Evolutionary conservation across 495 filamentous ascomycete genomes (phyloP).

Genomic region (Penicillium flavigenum): DNA sequence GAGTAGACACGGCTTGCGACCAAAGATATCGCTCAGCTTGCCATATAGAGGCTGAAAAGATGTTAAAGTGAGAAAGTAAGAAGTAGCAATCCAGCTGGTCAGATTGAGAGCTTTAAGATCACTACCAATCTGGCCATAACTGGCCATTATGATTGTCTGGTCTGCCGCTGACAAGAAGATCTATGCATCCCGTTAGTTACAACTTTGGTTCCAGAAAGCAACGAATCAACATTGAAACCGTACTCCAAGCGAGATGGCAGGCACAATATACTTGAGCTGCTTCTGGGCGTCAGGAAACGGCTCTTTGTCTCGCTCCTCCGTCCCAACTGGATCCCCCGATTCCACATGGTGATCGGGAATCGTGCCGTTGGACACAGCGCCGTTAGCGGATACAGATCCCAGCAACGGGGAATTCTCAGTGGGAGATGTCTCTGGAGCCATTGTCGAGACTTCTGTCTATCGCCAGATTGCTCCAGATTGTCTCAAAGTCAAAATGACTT

Average conservation of each 20-base stretch:
- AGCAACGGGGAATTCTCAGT: constrained; percentile 48
- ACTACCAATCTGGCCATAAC: constrained; percentile 77
- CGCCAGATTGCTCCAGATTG: constrained; percentile 5
- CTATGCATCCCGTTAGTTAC: constrained; percentile 23
- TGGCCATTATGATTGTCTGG: constrained; percentile 78
- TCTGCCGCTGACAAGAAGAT: constrained; percentile 74
- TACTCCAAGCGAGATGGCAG: constrained; percentile 55
- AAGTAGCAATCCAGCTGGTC: constrained; percentile 84
- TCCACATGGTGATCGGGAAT: constrained; percentile 28
- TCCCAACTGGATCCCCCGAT: constrained; percentile 15
- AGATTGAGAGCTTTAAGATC: constrained; percentile 75
- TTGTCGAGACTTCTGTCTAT: constrained; percentile 11
- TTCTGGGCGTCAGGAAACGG: constrained; percentile 30
- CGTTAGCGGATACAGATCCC: constrained; percentile 25
- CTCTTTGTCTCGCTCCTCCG: constrained; percentile 28
- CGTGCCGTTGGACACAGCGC: constrained; percentile 28
- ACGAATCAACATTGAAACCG: constrained; percentile 12
- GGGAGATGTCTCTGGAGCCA: constrained; percentile 30
- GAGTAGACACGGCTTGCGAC: constrained; percentile 71
- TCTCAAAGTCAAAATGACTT: constrained; percentile 7
- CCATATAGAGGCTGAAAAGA: constrained; percentile 80
- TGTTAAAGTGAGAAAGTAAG: constrained; percentile 71
- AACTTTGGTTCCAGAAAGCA: background rate
- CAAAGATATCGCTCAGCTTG: constrained; percentile 78
- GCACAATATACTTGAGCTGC: constrained; percentile 48